Evolutionary conservation across 768 basidiomycete species (phyloP).

Genomic region (Fomitopsis serialis): DNA sequence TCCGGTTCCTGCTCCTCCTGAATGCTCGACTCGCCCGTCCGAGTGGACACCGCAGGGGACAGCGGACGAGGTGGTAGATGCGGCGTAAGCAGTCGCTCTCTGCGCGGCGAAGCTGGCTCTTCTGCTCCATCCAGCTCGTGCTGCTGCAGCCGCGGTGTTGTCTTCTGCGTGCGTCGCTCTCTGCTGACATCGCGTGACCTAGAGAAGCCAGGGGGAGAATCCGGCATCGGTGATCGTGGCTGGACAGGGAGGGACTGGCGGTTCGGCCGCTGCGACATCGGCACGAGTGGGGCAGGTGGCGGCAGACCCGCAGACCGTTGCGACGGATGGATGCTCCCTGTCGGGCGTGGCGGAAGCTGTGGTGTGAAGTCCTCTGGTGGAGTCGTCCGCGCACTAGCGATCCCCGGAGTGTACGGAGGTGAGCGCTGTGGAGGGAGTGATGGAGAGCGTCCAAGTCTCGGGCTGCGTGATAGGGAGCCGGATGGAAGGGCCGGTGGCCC

Average conservation of each 20-base stretch:
- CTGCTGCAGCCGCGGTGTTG: not conserved
- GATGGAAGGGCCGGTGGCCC: not conserved
- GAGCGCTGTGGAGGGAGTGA: slow-evolving; percentile 15
- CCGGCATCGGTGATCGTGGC: slow-evolving; percentile 15
- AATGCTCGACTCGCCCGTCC: slow-evolving; percentile 1
- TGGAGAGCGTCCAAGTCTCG: not conserved
- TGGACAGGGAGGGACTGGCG: slow-evolving; percentile 29
- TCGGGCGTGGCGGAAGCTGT: slow-evolving; percentile 59
- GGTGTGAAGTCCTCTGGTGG: slow-evolving; percentile 69
- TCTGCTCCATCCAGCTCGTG: not conserved
- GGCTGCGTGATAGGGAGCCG: not conserved
- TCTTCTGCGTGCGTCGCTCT: not conserved
- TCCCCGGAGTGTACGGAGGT: slow-evolving; percentile 4
- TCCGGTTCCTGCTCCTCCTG: not conserved
- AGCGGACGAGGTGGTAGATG: slow-evolving; percentile 1
- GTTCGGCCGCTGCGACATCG: slow-evolving; percentile 44
- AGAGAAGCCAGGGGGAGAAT: slow-evolving; percentile 1
- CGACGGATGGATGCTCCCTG: slow-evolving; percentile 76
- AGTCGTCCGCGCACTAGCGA: slow-evolving; percentile 14
- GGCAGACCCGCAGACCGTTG: slow-evolving; percentile 33
- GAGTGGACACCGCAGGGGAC: slow-evolving; percentile 1
- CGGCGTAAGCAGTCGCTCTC: not conserved
- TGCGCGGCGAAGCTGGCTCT: not conserved
- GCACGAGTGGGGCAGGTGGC: not conserved
- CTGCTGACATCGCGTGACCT: not conserved